Conservation (phyloP, 2,329 filamentous ascomycete genomes). For the Xylaria sp. region DNA sequence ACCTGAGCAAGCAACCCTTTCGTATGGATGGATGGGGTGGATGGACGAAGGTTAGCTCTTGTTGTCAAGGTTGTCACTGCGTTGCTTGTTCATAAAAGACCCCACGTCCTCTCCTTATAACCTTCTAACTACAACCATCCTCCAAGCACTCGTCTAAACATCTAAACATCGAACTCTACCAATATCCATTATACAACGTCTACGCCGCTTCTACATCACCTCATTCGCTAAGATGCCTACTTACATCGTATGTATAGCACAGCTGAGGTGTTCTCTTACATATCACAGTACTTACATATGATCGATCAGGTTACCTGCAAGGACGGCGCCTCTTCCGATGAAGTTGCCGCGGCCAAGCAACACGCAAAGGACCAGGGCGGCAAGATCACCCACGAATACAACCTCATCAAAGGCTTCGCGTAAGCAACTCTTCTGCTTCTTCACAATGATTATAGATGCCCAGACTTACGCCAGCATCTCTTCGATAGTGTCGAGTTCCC, state of each 20-base stretch:
- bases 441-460: neutral
- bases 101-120: slow-evolving; percentile 18
- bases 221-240: slow-evolving; percentile 59
- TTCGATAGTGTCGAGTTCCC: slow-evolving; percentile 75
- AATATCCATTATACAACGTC: slow-evolving; percentile 18
- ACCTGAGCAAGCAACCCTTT: neutral
- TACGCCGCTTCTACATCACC: slow-evolving; percentile 35
- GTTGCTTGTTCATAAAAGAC: slow-evolving; percentile 27
- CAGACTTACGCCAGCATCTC: slow-evolving; percentile 18
- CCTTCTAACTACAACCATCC: neutral
- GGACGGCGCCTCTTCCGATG: slow-evolving; percentile 69
- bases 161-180: neutral
- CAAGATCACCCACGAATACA: slow-evolving; percentile 84
- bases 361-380: slow-evolving; percentile 79
- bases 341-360: slow-evolving; percentile 81
- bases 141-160: neutral
- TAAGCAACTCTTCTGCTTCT: slow-evolving; percentile 60
- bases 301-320: slow-evolving; percentile 79
- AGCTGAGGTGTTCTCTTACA: neutral
- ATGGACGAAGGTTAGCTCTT: neutral
- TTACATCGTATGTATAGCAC: slow-evolving; percentile 61
- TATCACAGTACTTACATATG: slow-evolving; percentile 16
- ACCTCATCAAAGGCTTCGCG: slow-evolving; percentile 92
- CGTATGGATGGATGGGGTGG: neutral
- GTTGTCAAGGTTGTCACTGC: slow-evolving; percentile 4